Evolutionary conservation across 495 filamentous ascomycete species (phyloP).

Genomic region (Aspergillus avenaceus): DNA sequence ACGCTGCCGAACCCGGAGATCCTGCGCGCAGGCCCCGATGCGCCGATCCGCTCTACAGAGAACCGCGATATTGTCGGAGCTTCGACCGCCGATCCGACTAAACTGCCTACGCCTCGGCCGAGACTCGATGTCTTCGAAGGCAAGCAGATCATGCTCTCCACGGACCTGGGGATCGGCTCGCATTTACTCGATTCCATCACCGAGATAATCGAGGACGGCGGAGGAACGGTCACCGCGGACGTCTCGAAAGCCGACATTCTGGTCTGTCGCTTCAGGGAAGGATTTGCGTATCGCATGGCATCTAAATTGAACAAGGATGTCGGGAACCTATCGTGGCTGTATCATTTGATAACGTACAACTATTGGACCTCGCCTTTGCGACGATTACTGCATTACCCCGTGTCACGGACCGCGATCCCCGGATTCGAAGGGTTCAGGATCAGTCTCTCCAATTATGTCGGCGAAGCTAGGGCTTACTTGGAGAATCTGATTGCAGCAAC

Average conservation of each 20-base stretch:
- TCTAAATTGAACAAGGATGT: conserved; percentile 73
- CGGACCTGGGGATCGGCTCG: conserved; percentile 64
- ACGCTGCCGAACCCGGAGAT: conserved; percentile 83
- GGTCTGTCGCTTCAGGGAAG: conserved; percentile 83
- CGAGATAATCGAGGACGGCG: conserved; percentile 62
- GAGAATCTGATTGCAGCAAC: conserved; percentile 83
- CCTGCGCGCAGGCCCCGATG: conserved; percentile 49
- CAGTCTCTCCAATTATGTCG: conserved; percentile 91
- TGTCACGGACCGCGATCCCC: conserved; percentile 67
- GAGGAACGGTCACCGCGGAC: conserved; percentile 61
- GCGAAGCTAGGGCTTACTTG: conserved; percentile 87
- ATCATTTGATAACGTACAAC: conserved; percentile 82
- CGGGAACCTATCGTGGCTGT: conserved; percentile 91
- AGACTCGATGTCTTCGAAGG: conserved; percentile 51
- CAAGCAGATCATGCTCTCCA: conserved; percentile 53
- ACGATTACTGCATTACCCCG: conserved; percentile 83
- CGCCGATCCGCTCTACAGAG: conserved; percentile 48
- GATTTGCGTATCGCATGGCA: conserved; percentile 70
- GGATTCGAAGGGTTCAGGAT: conserved; percentile 75
- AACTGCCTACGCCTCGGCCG: conserved; percentile 39
- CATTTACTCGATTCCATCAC: conserved; percentile 64
- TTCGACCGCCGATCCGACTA: conserved; percentile 58
- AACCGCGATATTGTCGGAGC: conserved; percentile 70
- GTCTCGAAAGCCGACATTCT: conserved; percentile 74
- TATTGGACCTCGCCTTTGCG: conserved; percentile 78